Base-by-base conservation (phyloP, 768 basidiomycete species). In the Grammothele lineata region DNA sequence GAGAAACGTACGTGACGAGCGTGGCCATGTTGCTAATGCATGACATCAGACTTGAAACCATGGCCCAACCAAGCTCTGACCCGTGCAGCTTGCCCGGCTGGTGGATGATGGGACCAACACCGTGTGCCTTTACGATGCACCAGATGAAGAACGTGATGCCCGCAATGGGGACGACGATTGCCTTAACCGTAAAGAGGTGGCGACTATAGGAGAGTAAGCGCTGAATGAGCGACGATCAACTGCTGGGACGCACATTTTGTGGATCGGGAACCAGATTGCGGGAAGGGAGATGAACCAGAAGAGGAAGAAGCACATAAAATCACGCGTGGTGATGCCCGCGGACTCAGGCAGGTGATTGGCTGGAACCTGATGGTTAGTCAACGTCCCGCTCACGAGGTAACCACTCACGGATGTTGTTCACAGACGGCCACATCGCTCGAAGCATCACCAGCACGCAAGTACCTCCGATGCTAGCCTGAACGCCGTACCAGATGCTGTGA, bases 221-320 rank as follows among this genome's bases (percentile, higher is more conserved):
- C n/a, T 40, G 21, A 41, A 27, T 27, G 18, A 11, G 32, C 47
- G 37, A 44, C 53, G 43, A 52, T 50, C 49, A 47, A 39, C 18
- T 30, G 47, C 24, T 7, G 34, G 37, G 44, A 66, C 78, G 47
- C 62, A 85, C 83, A 88, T 84, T 58, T 84, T 76, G 69, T 92
- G 87, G 39, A 90, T 80, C 10, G 86, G 87, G 55, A 88, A 83
- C 84, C 84, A 89, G 55, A 90, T 83, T 15, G 83, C 81, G 8
- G 86, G 87, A 24, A 91, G 75, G 25, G 81, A 85, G 32, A 88
- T 73, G 22, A 90, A 67, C 83, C 87, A 92, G 72, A 91, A 93
- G 48, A 92, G 71, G 73, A 92, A 84, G 77, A 92, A 92, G 55
- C 80, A 80, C 69, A 88, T 68, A 55, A 84, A 87, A 66, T 87